Evolutionary conservation across 2,329 filamentous ascomycete genomes (phyloP).

Genomic region (Orbilia oligospora): DNA sequence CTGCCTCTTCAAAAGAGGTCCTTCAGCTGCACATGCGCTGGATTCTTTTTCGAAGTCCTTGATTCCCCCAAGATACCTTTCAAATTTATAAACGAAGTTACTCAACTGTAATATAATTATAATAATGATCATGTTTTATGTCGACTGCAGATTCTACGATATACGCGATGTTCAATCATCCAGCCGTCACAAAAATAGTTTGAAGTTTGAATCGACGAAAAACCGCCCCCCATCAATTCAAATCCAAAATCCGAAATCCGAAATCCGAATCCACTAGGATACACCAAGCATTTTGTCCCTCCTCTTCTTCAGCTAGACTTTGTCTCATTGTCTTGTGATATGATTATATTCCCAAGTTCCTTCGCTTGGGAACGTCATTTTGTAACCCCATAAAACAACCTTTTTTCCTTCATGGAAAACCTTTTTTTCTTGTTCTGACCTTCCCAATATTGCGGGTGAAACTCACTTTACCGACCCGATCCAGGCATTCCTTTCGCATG

Average conservation of each 20-base stretch:
- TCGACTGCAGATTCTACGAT: conserved; percentile 12
- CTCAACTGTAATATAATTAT: too few relatives aligned
- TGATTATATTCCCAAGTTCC: conserved; percentile 19
- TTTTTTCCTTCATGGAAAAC: conserved; percentile 37
- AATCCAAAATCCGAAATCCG: too few relatives aligned
- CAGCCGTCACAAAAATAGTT: conserved; percentile 34
- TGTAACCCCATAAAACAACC: conserved; percentile 38
- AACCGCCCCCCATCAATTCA: conserved; percentile 10
- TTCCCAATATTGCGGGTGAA: conserved; percentile 58
- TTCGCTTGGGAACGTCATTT: conserved; percentile 23
- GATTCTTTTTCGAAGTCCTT: conserved; percentile 23
- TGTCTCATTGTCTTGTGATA: conserved; percentile 43
- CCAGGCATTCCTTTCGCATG: conserved; percentile 52
- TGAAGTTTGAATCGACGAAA: conserved; percentile 13
- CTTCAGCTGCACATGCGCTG: conserved; percentile 17
- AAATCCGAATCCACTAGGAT: conserved; percentile 12
- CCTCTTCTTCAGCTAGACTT: conserved; percentile 9
- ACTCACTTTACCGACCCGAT: conserved; percentile 50
- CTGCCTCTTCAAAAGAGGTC: conserved; percentile 26
- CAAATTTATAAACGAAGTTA: not conserved
- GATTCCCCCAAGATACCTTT: conserved; percentile 27
- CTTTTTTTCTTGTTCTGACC: conserved; percentile 46
- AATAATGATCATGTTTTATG: conserved; percentile 20
- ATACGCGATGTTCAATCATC: conserved; percentile 38
- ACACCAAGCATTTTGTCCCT: not conserved